Base-by-base conservation (phyloP, 2,329 filamentous ascomycete species). In the Botrytis medusae region DNA sequence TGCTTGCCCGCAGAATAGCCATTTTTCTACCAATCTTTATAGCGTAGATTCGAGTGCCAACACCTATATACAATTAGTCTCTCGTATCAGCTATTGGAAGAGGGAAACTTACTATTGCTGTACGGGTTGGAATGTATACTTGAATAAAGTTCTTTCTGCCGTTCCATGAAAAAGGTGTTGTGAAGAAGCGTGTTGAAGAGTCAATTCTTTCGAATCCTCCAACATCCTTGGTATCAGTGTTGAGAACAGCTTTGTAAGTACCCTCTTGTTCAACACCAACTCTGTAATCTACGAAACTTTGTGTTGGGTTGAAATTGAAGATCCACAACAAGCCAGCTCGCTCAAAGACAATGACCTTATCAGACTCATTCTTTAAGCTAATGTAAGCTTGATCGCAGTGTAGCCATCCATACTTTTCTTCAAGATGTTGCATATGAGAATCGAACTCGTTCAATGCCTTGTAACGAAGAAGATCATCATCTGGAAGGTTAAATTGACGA, bases 281-380 rank as follows among this genome's bases (percentile, higher is more conserved):
- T 54, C 95, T 90, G 82, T 98, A 99, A 83, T 98, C 96, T 18
- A 91, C 91, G 83, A 92, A 99, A 82, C 94, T 97, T 77, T 91
- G 84, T 42, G 88, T 89, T 0, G 93, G 90, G 81, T 98, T 91
- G 87, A 98, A 98, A 84, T 99, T 99, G 87, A 99, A 98, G 78
- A 98, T 88, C 86, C 95, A 99, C 18, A 99, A 86, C 74, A 97
- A 84, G 0, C 95, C 95, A 1, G 90, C 96, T 46, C 96, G 90
- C 85, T 99, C 96, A 81, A 98, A 99, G 5, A 97, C 95, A 76
- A 99, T 90, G 61, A 98, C 91, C 85, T 98, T 99, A 84, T 99
- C 96, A 32, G 83, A 86, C 81, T 98, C 94, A 81, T 99, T 91
- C 88, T 98, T 99, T 78, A 98, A 87, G 75, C 93, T 96, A 80